Evolutionary conservation across 495 filamentous ascomycete genomes (phyloP).

Genomic region (Aspergillus baeticus): DNA sequence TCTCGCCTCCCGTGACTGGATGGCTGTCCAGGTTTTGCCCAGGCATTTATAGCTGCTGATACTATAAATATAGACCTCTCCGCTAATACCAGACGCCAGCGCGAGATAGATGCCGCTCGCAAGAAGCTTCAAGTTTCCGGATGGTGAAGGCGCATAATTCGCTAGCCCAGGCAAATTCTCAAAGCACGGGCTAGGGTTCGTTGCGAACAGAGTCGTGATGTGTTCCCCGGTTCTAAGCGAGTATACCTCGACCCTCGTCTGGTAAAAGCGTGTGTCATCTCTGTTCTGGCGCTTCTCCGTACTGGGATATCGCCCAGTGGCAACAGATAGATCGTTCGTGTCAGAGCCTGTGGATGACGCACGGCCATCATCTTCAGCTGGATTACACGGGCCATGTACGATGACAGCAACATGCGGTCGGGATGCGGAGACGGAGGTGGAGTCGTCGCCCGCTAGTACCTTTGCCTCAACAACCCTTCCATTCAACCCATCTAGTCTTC

Average conservation of each 20-base stretch:
- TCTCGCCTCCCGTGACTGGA: constrained; percentile 56
- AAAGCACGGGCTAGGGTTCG: constrained; percentile 44
- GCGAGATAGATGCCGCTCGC: constrained; percentile 65
- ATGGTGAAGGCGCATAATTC: constrained; percentile 56
- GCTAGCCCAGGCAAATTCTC: constrained; percentile 42
- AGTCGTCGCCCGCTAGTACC: constrained; percentile 55
- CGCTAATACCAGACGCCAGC: constrained; percentile 75
- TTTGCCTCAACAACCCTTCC: constrained; percentile 82
- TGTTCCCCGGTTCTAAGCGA: constrained; percentile 68
- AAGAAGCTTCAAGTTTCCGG: constrained; percentile 69
- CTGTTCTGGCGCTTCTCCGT: constrained; percentile 26
- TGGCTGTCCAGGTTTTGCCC: constrained; percentile 83
- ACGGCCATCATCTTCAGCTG: constrained; percentile 35
- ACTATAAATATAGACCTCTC: constrained; percentile 80
- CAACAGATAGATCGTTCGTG: constrained; percentile 32
- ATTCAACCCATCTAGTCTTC: constrained; percentile 69
- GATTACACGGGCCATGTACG: constrained; percentile 66
- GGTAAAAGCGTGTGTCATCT: constrained; percentile 58
- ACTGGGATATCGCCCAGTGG: constrained; percentile 23
- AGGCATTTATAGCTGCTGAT: constrained; percentile 69
- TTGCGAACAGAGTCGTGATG: constrained; percentile 66
- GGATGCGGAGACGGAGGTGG: constrained; percentile 27
- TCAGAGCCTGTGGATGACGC: constrained; percentile 39
- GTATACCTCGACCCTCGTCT: constrained; percentile 83
- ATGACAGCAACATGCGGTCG: constrained; percentile 72